phyloP scores from a whole-genome alignment of 805 yeast species.

The Tetrapisispora arboricola region DNA sequence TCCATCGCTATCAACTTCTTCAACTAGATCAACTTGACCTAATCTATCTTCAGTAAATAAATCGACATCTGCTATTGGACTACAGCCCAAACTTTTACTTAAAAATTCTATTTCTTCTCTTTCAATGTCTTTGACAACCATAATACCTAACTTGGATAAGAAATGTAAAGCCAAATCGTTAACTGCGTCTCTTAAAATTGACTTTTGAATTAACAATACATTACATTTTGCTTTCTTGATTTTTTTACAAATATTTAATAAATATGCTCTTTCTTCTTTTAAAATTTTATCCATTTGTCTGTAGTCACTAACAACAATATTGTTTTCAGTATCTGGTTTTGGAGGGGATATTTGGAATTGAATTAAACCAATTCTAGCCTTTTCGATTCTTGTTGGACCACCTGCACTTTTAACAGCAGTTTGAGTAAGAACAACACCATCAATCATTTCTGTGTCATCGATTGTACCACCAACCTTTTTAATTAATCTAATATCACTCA shows the following conservation, averaged over 20 bases:
- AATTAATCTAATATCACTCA: constrained; percentile 77
- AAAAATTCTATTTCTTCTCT: constrained; percentile 94
- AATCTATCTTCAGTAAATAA: constrained; percentile 86
- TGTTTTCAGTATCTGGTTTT: constrained; percentile 95
- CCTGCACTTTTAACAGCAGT: constrained; percentile 83
- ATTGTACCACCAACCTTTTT: constrained; percentile 97
- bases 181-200: constrained; percentile 90
- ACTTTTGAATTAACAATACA: constrained; percentile 79
- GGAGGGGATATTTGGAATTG: constrained; percentile 96
- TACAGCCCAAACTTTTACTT: constrained; percentile 73
- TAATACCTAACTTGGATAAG: constrained; percentile 79
- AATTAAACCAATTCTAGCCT: constrained; percentile 79
- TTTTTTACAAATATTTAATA: constrained; percentile 88
- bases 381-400: constrained; percentile 90
- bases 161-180: constrained; percentile 92
- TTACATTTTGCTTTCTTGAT: constrained; percentile 96
- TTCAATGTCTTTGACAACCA: constrained; percentile 92
- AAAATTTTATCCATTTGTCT: constrained; percentile 98
- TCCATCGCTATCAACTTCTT: constrained; percentile 83
- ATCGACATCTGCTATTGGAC: constrained; percentile 93
- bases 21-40: constrained; percentile 85
- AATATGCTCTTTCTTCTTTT: constrained; percentile 94
- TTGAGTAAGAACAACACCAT: constrained; percentile 91
- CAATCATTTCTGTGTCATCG: constrained; percentile 87
- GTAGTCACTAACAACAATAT: constrained; percentile 93